Conservation (phyloP, 1,284 basidiomycete genomes). For the Inonotus hispidus region DNA sequence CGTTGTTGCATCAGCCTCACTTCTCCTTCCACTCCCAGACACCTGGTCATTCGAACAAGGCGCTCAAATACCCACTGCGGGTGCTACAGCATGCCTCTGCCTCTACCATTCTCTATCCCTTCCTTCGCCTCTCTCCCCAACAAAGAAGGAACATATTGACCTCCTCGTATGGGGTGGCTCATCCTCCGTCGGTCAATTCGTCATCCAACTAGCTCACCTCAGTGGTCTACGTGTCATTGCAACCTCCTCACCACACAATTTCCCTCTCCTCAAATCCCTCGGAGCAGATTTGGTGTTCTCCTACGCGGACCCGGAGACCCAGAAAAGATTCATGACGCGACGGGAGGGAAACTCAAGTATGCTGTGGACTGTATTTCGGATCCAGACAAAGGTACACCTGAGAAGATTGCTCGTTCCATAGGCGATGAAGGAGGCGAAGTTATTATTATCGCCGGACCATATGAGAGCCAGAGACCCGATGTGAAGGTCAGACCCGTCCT, state of each 20-base stretch:
- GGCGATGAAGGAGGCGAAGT: constrained; percentile 11
- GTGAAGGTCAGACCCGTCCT: constrained; percentile 23
- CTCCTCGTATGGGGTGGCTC: constrained; percentile 38
- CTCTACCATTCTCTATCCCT: constrained; percentile 23
- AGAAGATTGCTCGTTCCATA: constrained; percentile 7
- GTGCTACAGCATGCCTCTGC: constrained; percentile 24
- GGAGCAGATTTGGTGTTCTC: constrained; percentile 39
- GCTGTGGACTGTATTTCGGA: constrained; percentile 24
- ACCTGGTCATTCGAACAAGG: constrained; percentile 27
- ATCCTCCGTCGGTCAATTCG: constrained; percentile 37
- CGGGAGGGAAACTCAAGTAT: constrained; percentile 17
- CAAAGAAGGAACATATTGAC: constrained; percentile 17
- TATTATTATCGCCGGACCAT: not conserved
- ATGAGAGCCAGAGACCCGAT: not conserved
- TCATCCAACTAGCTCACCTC: constrained; percentile 36
- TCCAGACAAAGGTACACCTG: constrained; percentile 20
- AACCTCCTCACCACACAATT: constrained; percentile 36
- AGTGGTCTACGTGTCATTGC: constrained; percentile 34
- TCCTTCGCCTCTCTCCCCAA: constrained; percentile 20
- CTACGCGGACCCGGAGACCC: constrained; percentile 26
- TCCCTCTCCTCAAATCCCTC: constrained; percentile 33
- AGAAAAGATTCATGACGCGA: constrained; percentile 21
- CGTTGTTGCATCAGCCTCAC: constrained; percentile 23
- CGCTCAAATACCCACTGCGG: constrained; percentile 24
- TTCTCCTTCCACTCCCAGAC: constrained; percentile 28